Evolutionary conservation across 2,329 filamentous ascomycete species (phyloP), one percentile per base, ranked within the genome.

Genomic region (Pseudogymnoascus sp.): DNA sequence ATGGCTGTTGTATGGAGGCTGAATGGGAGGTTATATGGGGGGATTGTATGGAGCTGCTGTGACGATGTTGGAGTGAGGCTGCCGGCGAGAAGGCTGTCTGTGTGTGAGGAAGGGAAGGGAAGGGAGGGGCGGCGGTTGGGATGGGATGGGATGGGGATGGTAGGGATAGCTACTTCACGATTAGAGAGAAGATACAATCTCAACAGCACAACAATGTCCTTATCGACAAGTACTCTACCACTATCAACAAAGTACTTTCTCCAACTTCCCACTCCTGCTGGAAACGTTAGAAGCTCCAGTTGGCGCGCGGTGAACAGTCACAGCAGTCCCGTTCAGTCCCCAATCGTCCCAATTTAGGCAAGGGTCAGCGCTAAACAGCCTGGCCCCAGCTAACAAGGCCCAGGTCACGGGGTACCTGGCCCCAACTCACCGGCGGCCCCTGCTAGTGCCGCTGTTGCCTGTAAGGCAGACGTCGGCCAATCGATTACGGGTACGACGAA

Each of bases 391-490:
- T 57, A 57, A 57, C 25, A 57, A 57, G 25, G 28, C 25, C 51
- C 25, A 28, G 25, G 51, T 57, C 51, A 57, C 28, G 51, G 51
- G 51, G 51, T 57, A 57, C 51, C 51, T 57, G 51, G 51, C 25
- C 51, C 51, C 25, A 34, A 57, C 51, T 34, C 51, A 34, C 51
- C 28, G n/a, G 28, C 14, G n/a, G 6, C 4, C 51, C 51, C 6
- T 57, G 51, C 51, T 57, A 57, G 51, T 4, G n/a, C n/a, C 28
- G 21, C 16, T 19, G 51, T 34, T 57, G 51, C 51, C 51, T 57
- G 51, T 21, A 34, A 57, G 51, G 51, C 51, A 57, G 51, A 57
- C 51, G 51, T 34, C 25, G 28, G n/a, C 51, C 51, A 57, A 57
- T 57, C 28, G 28, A 34, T 57, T 19, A 19, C 6, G 11, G 51